phyloP scores from a whole-genome alignment of 2,329 filamentous ascomycete species.

The Drechslera avenae region DNA sequence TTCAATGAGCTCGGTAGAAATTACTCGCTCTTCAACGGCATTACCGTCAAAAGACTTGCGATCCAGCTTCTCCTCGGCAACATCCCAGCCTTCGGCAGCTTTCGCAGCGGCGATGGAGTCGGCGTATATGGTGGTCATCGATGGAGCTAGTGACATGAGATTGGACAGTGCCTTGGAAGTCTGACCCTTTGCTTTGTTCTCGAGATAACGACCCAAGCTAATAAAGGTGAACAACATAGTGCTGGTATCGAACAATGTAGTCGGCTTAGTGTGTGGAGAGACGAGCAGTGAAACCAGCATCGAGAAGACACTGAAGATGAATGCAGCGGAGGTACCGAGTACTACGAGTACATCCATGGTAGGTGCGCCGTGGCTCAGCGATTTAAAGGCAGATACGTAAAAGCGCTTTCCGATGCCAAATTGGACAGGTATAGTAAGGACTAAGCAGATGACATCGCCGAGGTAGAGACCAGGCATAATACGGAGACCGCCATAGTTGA shows the following conservation, averaged over 20 bases:
- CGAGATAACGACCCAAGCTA: slow-evolving; percentile 85
- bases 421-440: slow-evolving; percentile 88
- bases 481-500: slow-evolving; percentile 77
- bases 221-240: slow-evolving; percentile 99
- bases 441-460: slow-evolving; percentile 82
- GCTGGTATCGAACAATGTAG: slow-evolving; percentile 94
- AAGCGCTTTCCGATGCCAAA: slow-evolving; percentile 96
- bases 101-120: slow-evolving; percentile 95
- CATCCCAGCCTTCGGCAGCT: slow-evolving; percentile 77
- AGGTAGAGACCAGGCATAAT: slow-evolving; percentile 79
- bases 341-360: slow-evolving; percentile 98
- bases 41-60: slow-evolving; percentile 57
- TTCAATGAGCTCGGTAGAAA: slow-evolving; percentile 92
- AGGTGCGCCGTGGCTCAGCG: slow-evolving; percentile 83
- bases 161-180: slow-evolving; percentile 91
- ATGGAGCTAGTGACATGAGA: slow-evolving; percentile 94
- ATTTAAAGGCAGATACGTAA: slow-evolving; percentile 92
- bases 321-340: slow-evolving; percentile 90
- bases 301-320: slow-evolving; percentile 89
- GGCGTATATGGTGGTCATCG: slow-evolving; percentile 94
- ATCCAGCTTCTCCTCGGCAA: slow-evolving; percentile 52
- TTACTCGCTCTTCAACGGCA: slow-evolving; percentile 78
- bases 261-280: slow-evolving; percentile 78
- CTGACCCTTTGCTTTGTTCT: slow-evolving; percentile 94
- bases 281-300: slow-evolving; percentile 81